Base-by-base conservation (phyloP, 805 yeast genomes). In the Groenewaldozyma tartarivorans region DNA sequence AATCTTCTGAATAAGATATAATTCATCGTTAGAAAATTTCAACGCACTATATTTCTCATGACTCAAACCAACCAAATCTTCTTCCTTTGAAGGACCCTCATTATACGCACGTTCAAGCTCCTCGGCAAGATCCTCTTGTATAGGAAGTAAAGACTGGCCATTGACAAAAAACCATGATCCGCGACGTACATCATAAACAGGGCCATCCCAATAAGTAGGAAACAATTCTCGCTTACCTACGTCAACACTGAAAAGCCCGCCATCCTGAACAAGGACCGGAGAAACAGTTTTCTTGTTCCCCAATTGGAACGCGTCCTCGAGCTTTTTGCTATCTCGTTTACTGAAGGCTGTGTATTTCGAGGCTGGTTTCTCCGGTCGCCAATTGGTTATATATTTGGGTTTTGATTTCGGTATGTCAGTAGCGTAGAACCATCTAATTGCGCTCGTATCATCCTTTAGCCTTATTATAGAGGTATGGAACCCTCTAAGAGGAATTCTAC, bases 201-300 rank as follows among this genome's bases (percentile, higher is more conserved):
- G 92, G 1, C 96, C 96, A 5, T 75, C 77, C 96, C 96, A 90
- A 56, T 78, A 90, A 0, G 79, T 71, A 0, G 97, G 94, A 2
- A 61, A 48, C 51, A 88, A 57, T 37, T 68, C 69, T 59, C 77
- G 68, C 4, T 62, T 58, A 0, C 54, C 47, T 17, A 90, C 45
- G 52, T 85, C 76, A 4, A 86, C 95, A 51, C 77, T 75, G 52
- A 82, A 83, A 20, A 90, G 63, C 19, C 74, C 72, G 54, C 88
- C 97, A 52, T 85, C 95, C 54, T 79, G 79, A 1, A 90, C 96
- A 1, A 72, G 71, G 2, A 81, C 72, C 41, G 16, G 40, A 22
- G 32, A 20, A 4, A 26, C 26, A 15, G n/a, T 32, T 4, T 27
- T 13, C 3, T 4, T 20, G 11, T 36, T 18, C 5, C 33, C 39